phyloP scores from a whole-genome alignment of 805 yeast species.

The Ogataea salicorniae region DNA sequence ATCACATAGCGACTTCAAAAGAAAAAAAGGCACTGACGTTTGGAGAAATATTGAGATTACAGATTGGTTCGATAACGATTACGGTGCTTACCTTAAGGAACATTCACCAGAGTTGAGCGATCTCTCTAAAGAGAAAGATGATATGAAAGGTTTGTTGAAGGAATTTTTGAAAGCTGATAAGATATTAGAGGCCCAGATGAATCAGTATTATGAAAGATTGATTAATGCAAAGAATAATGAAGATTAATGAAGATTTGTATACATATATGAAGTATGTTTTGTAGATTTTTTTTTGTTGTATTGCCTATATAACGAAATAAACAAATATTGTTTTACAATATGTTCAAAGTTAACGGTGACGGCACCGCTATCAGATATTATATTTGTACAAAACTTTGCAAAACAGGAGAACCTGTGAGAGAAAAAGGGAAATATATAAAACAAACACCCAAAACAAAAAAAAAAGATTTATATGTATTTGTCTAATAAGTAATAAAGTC shows the following conservation, averaged over 20 bases:
- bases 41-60: conserved; percentile 37
- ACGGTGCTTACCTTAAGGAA: conserved; percentile 4
- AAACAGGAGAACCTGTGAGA: no score
- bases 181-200: conserved; percentile 25
- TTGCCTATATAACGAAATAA: no score
- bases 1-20: conserved; percentile 11
- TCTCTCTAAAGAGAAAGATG: neutral
- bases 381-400: no score
- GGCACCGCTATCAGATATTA: no score
- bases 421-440: no score
- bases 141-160: conserved; percentile 14
- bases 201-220: conserved; percentile 22
- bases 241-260: neutral
- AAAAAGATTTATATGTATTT: no score
- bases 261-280: no score
- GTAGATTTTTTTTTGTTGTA: no score
- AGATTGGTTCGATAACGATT: conserved; percentile 30
- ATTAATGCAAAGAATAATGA: conserved; percentile 1
- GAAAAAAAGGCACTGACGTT: conserved; percentile 2
- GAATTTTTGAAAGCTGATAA: conserved; percentile 30
- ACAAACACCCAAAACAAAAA: no score
- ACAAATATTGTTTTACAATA: no score
- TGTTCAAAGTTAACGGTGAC: no score
- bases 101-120: neutral
- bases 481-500: no score